Evolutionary conservation across 495 filamentous ascomycete genomes (phyloP).

Genomic region (Penicillium chermesinum): DNA sequence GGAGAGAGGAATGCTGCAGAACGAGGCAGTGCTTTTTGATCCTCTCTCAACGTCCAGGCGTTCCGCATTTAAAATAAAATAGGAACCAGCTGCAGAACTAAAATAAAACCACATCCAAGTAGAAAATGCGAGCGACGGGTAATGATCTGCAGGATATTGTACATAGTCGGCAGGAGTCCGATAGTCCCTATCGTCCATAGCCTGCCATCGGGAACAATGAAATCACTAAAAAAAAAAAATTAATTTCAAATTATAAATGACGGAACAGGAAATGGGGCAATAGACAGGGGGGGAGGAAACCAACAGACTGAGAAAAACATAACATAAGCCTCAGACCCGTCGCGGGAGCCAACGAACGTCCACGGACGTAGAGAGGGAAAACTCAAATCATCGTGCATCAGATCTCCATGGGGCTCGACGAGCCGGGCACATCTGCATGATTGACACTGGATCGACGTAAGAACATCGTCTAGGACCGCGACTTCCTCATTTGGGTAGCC

Average conservation of each 20-base stretch:
- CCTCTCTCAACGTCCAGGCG: neutral
- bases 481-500: neutral
- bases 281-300: no score
- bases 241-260: neutral
- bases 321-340: no score
- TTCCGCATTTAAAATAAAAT: neutral
- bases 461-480: no score
- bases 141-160: neutral
- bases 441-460: slow-evolving; percentile 7
- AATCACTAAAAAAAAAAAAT: neutral
- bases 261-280: no score
- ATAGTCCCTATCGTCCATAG: neutral
- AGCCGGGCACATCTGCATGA: slow-evolving; percentile 3
- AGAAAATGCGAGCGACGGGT: neutral
- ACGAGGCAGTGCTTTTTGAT: neutral
- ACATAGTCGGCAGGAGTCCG: neutral
- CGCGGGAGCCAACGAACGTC: neutral
- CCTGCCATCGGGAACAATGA: neutral
- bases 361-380: neutral
- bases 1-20: neutral
- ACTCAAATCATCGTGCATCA: neutral
- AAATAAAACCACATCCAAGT: neutral
- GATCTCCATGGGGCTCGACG: neutral
- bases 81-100: neutral
- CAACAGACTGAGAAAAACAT: no score